Conservation (phyloP, 2,329 filamentous ascomycete species). For the Teratosphaeria viscida region DNA sequence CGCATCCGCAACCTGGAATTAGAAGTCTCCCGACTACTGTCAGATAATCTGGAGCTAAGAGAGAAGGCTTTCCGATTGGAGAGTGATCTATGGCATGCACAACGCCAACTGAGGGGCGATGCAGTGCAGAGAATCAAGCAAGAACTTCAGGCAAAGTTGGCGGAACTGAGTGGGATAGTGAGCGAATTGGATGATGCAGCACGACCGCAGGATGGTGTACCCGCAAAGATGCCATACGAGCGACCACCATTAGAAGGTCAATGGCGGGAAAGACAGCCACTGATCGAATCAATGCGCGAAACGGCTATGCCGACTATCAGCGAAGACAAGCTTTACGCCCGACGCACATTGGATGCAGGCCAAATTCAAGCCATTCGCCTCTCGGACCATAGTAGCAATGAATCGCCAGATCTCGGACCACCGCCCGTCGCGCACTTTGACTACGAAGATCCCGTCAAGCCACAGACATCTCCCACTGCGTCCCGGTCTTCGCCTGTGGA, state of each 20-base stretch:
- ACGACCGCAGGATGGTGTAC: constrained; percentile 4
- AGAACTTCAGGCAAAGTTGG: constrained; percentile 60
- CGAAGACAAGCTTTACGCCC: constrained; percentile 58
- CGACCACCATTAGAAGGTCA: constrained; percentile 15
- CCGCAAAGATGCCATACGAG: neutral
- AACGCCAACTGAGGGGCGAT: constrained; percentile 48
- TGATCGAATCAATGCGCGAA: constrained; percentile 23
- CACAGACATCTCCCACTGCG: constrained; percentile 7
- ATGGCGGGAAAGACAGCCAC: constrained; percentile 22
- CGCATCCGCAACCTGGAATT: constrained; percentile 68
- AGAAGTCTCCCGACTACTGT: constrained; percentile 62
- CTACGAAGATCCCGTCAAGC: constrained; percentile 35
- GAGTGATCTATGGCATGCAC: constrained; percentile 51
- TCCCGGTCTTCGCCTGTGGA: neutral
- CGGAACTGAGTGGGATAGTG: constrained; percentile 55
- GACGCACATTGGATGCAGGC: constrained; percentile 53
- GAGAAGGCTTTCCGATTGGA: constrained; percentile 61
- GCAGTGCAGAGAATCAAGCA: constrained; percentile 60
- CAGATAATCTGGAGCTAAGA: constrained; percentile 67
- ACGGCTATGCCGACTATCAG: constrained; percentile 52
- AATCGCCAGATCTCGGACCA: constrained; percentile 59
- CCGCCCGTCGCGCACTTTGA: constrained; percentile 45
- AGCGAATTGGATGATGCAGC: constrained; percentile 47
- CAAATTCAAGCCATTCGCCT: constrained; percentile 44
- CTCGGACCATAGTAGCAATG: constrained; percentile 42